Evolutionary conservation across 1,284 basidiomycete species (phyloP).

Genomic region (Bjerkandera adusta): DNA sequence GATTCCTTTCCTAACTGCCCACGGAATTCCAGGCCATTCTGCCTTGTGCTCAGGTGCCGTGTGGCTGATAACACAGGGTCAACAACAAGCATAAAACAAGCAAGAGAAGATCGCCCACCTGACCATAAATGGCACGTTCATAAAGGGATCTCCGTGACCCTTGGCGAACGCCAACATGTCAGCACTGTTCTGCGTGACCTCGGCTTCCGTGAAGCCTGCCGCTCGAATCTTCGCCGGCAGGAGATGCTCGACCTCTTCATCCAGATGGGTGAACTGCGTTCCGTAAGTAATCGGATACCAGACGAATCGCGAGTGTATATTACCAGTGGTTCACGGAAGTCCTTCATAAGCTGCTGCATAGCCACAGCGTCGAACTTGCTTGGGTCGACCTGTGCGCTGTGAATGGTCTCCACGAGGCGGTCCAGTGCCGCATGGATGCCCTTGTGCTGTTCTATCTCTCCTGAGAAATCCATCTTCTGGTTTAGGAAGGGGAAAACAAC

Average conservation of each 20-base stretch:
- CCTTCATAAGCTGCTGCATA: conserved; percentile 27
- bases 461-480: conserved; percentile 35
- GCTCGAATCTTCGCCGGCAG: conserved; percentile 29
- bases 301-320: background rate
- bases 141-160: conserved; percentile 30
- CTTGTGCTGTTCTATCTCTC: conserved; percentile 35
- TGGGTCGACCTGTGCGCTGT: conserved; percentile 24
- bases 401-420: conserved; percentile 25
- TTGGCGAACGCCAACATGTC: conserved; percentile 32
- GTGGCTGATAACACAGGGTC: conserved; percentile 27
- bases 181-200: conserved; percentile 26
- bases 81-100: too few species aligned
- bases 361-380: conserved; percentile 29
- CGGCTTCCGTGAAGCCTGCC: conserved; percentile 25
- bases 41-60: conserved; percentile 34
- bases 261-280: conserved; percentile 33
- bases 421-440: conserved; percentile 31
- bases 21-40: conserved; percentile 36
- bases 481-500: conserved; percentile 36
- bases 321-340: background rate
- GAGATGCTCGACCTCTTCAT: conserved; percentile 36
- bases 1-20: conserved; percentile 34
- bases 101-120: too few species aligned
- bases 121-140: conserved; percentile 35
- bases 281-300: background rate